phyloP scores from a whole-genome alignment of 2,329 filamentous ascomycete species.

The Penicillium griseofulvum region DNA sequence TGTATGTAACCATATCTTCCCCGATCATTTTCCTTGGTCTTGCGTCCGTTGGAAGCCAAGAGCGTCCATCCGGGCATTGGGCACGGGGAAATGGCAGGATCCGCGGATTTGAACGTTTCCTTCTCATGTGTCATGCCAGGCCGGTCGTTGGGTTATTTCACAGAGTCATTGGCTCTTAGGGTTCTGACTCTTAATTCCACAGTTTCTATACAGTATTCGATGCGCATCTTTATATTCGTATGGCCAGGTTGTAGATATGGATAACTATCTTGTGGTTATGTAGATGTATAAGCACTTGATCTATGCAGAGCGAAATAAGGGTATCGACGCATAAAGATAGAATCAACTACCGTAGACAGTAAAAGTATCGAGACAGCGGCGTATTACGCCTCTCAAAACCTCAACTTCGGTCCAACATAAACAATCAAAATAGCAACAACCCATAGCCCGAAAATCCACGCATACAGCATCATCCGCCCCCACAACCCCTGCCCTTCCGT shows the following conservation, averaged over 20 bases:
- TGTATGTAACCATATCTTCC: slow-evolving; percentile 36
- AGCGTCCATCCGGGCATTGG: slow-evolving; percentile 25
- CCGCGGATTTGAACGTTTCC: slow-evolving; percentile 33
- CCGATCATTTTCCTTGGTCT: slow-evolving; percentile 29
- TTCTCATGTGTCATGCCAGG: slow-evolving; percentile 39
- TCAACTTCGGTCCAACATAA: slow-evolving; percentile 80
- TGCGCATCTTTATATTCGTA: background rate
- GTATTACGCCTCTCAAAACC: slow-evolving; percentile 57
- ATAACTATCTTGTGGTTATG: background rate
- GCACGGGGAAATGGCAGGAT: slow-evolving; percentile 31
- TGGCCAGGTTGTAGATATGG: background rate
- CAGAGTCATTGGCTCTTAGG: slow-evolving; percentile 25
- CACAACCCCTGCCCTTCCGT: slow-evolving; percentile 86
- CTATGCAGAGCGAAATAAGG: background rate
- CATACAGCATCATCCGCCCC: slow-evolving; percentile 80
- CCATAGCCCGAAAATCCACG: slow-evolving; percentile 79
- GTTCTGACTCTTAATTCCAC: slow-evolving; percentile 21
- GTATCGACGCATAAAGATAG: slow-evolving; percentile 1
- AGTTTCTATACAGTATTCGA: background rate
- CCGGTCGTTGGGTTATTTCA: slow-evolving; percentile 35
- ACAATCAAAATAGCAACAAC: slow-evolving; percentile 74
- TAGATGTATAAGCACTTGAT: background rate
- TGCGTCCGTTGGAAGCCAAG: slow-evolving; percentile 26
- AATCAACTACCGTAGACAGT: background rate
- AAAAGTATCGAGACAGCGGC: background rate